phyloP scores from a whole-genome alignment of 2,329 filamentous ascomycete species.

The Hypoxylon sp. region DNA sequence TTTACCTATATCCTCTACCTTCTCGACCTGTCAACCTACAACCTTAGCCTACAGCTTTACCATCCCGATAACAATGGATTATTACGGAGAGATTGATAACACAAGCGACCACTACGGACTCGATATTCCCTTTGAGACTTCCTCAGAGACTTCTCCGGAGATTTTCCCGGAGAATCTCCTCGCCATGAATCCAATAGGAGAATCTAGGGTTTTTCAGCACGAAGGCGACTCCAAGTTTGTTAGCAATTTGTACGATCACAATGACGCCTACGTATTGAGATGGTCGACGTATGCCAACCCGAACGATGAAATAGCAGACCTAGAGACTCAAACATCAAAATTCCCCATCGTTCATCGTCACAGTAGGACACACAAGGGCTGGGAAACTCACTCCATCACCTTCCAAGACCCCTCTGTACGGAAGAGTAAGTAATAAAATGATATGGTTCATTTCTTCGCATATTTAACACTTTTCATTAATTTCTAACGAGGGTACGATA shows the following conservation, averaged over 20 bases:
- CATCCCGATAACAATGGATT: background rate
- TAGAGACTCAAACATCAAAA: constrained; percentile 44
- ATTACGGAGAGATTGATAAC: background rate
- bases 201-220: background rate
- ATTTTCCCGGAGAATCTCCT: background rate
- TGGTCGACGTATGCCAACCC: constrained; percentile 53
- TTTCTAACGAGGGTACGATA: background rate
- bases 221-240: background rate
- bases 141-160: background rate
- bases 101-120: no score
- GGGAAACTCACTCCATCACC: constrained; percentile 54
- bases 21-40: background rate
- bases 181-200: background rate
- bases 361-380: constrained; percentile 41
- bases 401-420: constrained; percentile 50
- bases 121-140: no score
- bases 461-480: background rate
- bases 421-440: constrained; percentile 6
- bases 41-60: background rate
- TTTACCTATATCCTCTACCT: background rate
- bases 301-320: constrained; percentile 50
- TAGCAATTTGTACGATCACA: background rate
- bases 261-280: background rate
- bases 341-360: constrained; percentile 56
- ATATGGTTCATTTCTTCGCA: background rate